Evolutionary conservation across 2,329 filamentous ascomycete species (phyloP).

Genomic region (Xylaria sp.): DNA sequence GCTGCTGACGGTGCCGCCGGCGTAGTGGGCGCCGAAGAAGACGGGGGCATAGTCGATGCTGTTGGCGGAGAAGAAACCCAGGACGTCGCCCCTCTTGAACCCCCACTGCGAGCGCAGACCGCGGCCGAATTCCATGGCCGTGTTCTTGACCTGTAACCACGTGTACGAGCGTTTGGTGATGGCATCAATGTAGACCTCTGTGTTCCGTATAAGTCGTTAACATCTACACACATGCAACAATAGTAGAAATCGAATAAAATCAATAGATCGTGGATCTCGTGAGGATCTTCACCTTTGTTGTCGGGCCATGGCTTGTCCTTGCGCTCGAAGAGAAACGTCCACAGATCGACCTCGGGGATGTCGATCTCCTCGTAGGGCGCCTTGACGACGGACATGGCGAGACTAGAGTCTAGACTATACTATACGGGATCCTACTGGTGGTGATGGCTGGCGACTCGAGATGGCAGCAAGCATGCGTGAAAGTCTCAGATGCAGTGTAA

Average conservation of each 20-base stretch:
- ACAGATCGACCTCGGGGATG: conserved; percentile 72
- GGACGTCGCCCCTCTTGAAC: conserved; percentile 78
- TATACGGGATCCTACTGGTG: too few species aligned
- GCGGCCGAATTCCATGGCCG: conserved; percentile 70
- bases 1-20: conserved; percentile 74
- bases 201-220: background rate
- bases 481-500: background rate
- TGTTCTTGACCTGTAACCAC: conserved; percentile 58
- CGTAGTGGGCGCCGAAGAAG: conserved; percentile 76
- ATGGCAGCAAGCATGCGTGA: background rate
- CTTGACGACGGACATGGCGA: conserved; percentile 45
- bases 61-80: conserved; percentile 80
- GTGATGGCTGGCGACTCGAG: too few species aligned
- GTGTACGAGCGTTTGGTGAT: conserved; percentile 66
- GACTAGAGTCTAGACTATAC: too few species aligned
- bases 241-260: background rate
- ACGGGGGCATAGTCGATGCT: conserved; percentile 74
- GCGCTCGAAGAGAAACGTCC: conserved; percentile 70
- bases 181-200: conserved; percentile 74
- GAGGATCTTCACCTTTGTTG: conserved; percentile 55
- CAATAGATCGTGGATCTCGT: background rate
- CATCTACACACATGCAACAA: background rate
- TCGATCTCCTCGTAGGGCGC: conserved; percentile 60
- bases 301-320: conserved; percentile 61
- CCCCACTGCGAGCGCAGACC: conserved; percentile 69